Evolutionary conservation across 2,329 filamentous ascomycete genomes (phyloP).

Genomic region (Epichloe baconii): DNA sequence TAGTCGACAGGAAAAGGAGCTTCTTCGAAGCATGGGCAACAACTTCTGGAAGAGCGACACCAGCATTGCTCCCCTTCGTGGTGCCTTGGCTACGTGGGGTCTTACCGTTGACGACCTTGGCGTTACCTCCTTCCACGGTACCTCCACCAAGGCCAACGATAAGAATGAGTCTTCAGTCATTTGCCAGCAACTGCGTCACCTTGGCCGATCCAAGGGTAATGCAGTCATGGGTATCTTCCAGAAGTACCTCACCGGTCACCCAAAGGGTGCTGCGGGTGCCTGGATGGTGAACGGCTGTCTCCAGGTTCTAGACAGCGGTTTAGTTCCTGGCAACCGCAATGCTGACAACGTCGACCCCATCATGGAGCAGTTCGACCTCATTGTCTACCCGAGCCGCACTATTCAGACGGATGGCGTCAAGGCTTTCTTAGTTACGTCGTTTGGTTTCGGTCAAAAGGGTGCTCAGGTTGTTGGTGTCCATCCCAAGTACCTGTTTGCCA

Average conservation of each 20-base stretch:
- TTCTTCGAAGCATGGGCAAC: slow-evolving; percentile 86
- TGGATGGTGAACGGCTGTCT: slow-evolving; percentile 99
- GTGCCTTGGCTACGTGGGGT: slow-evolving; percentile 93
- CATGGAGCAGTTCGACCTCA: slow-evolving; percentile 97
- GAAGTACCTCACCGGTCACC: slow-evolving; percentile 96
- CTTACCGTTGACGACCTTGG: slow-evolving; percentile 91
- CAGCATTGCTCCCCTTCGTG: slow-evolving; percentile 86
- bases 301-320: slow-evolving; percentile 84
- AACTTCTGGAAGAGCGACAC: slow-evolving; percentile 97
- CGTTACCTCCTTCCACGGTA: slow-evolving; percentile 97
- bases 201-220: slow-evolving; percentile 93
- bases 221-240: slow-evolving; percentile 96
- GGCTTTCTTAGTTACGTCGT: slow-evolving; percentile 96
- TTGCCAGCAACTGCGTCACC: slow-evolving; percentile 88
- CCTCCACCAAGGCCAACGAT: slow-evolving; percentile 95
- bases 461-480: slow-evolving; percentile 95
- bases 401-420: slow-evolving; percentile 98
- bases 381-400: slow-evolving; percentile 87
- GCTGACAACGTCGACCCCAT: slow-evolving; percentile 93
- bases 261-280: slow-evolving; percentile 96
- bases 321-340: slow-evolving; percentile 95
- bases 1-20: slow-evolving; percentile 81
- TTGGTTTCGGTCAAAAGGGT: slow-evolving; percentile 98
- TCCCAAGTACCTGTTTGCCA: slow-evolving; percentile 87
- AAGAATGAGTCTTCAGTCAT: slow-evolving; percentile 99